These are phyloP conservation scores for Penicillium ochrochloron DNA, from an alignment of 495 filamentous ascomycete genomes.

Conservation along the genomic window DNA sequence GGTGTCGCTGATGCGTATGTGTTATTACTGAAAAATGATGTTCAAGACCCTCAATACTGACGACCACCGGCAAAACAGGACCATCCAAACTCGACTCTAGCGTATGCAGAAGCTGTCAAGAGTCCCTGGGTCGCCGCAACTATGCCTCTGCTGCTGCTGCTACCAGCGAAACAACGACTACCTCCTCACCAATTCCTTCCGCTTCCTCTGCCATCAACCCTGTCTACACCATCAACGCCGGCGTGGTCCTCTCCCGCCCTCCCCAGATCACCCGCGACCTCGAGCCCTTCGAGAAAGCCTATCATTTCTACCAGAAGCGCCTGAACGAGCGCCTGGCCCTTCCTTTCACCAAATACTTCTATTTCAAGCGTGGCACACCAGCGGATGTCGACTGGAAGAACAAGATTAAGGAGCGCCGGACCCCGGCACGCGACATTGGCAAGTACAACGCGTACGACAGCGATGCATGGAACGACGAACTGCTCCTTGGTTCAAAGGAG, in stretches of 20 bases:
- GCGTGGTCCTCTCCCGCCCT: slow-evolving; percentile 84
- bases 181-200: slow-evolving; percentile 13
- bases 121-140: slow-evolving; percentile 50
- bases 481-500: slow-evolving; percentile 71
- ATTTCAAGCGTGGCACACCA: slow-evolving; percentile 90
- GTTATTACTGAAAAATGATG: neutral
- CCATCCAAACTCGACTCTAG: slow-evolving; percentile 47
- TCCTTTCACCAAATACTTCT: slow-evolving; percentile 91
- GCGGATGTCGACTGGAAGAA: slow-evolving; percentile 87
- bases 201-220: slow-evolving; percentile 43
- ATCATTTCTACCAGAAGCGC: slow-evolving; percentile 94
- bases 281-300: slow-evolving; percentile 86
- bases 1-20: slow-evolving; percentile 47
- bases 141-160: slow-evolving; percentile 51
- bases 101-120: slow-evolving; percentile 58
- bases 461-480: slow-evolving; percentile 90
- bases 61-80: slow-evolving; percentile 31
- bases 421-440: slow-evolving; percentile 81
- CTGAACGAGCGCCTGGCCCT: slow-evolving; percentile 90
- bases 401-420: slow-evolving; percentile 75
- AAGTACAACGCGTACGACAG: slow-evolving; percentile 80
- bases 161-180: slow-evolving; percentile 33
- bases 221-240: slow-evolving; percentile 72
- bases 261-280: slow-evolving; percentile 84
- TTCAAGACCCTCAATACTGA: neutral